A percentile compares a stretch with the other conserved stretches of the same genome.
phyloP scores from a whole-genome alignment of 257 asterid species.

The Primulina huaijiensis region DNA sequence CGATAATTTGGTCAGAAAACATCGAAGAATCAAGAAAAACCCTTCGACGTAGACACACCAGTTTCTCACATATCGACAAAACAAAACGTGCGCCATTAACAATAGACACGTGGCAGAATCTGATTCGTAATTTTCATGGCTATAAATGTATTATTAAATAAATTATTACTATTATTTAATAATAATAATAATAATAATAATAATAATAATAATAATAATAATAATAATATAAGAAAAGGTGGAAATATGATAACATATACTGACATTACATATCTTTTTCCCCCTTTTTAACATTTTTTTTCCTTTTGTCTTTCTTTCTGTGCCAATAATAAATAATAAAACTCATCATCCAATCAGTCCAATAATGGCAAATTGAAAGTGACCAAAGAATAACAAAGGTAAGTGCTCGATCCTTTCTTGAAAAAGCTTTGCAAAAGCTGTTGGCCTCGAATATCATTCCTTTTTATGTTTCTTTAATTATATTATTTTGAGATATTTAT shows the following conservation, averaged over 20 bases:
- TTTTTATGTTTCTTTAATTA: not conserved
- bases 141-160: no score
- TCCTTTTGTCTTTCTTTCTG: not conserved
- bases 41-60: not conserved
- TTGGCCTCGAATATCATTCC: not conserved
- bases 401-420: not conserved
- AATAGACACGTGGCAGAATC: not conserved
- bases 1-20: not conserved
- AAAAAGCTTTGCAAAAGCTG: not conserved
- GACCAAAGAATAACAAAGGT: not conserved
- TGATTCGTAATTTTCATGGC: not conserved
- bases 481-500: no score
- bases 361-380: not conserved
- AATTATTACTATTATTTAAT: no score
- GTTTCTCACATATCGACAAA: not conserved
- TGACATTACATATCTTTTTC: no score
- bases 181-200: no score
- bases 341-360: not conserved
- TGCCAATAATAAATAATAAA: not conserved
- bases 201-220: no score
- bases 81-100: not conserved
- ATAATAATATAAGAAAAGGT: no score
- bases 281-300: no score
- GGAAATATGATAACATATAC: no score
- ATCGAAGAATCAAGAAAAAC: not conserved